These are phyloP conservation scores for Kodamaea plutei DNA, from an alignment of 1,139 yeast genomes.

Conservation along the genomic window DNA sequence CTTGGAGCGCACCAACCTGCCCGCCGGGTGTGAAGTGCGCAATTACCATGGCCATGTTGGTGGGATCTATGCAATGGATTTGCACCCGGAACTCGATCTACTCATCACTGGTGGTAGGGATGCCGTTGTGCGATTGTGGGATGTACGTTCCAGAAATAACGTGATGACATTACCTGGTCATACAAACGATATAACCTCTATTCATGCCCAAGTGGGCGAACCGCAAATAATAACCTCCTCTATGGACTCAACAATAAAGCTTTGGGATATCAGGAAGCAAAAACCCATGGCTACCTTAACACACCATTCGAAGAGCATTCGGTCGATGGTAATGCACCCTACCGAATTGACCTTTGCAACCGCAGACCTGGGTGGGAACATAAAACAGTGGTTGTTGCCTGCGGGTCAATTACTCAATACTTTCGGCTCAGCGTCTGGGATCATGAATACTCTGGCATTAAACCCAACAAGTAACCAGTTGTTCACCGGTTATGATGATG, in stretches of 20 bases:
- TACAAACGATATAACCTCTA: slow-evolving; percentile 65
- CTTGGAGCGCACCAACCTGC: slow-evolving; percentile 73
- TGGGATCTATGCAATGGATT: slow-evolving; percentile 76
- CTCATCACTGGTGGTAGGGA: slow-evolving; percentile 92
- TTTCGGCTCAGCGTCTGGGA: slow-evolving; percentile 48
- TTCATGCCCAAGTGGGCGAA: slow-evolving; percentile 63
- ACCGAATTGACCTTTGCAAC: slow-evolving; percentile 67
- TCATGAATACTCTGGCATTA: slow-evolving; percentile 65
- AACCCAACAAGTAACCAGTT: slow-evolving; percentile 62
- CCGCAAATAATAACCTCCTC: slow-evolving; percentile 87
- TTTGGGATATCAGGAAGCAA: slow-evolving; percentile 69
- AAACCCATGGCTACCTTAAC: slow-evolving; percentile 51
- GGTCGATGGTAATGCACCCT: slow-evolving; percentile 71
- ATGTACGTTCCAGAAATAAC: slow-evolving; percentile 73
- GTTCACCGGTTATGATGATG: slow-evolving; percentile 84
- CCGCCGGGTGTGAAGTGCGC: slow-evolving; percentile 53
- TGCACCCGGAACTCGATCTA: slow-evolving; percentile 85
- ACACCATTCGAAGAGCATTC: slow-evolving; percentile 78
- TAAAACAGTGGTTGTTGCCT: slow-evolving; percentile 83
- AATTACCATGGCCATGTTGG: slow-evolving; percentile 94
- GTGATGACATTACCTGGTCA: slow-evolving; percentile 83
- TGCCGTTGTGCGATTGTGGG: slow-evolving; percentile 88
- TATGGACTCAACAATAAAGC: slow-evolving; percentile 75
- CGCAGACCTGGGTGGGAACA: slow-evolving; percentile 73
- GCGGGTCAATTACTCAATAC: slow-evolving; percentile 59